Base-by-base conservation (phyloP, 2,329 filamentous ascomycete species). In the Colletotrichum sp. region DNA sequence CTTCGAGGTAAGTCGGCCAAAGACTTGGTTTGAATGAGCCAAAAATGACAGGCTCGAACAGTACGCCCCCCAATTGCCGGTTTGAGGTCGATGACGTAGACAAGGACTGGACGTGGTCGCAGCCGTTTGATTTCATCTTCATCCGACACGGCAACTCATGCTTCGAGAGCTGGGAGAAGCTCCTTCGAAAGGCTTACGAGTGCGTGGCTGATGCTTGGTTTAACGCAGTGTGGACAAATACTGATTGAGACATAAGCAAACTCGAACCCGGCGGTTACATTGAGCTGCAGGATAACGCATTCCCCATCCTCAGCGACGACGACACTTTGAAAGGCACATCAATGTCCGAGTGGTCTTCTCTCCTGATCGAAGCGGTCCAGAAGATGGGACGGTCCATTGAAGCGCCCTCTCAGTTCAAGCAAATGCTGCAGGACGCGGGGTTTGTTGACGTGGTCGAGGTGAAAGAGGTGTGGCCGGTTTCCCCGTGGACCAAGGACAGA, bases 81-180 rank as follows among this genome's bases (percentile, higher is more conserved):
- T 87, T 87, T 60, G 80, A 85, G 74, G 81, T 88, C 69, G 86
- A 87, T 57, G 84, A 86, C 72, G 30, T 81, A 3, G 78, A 83
- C 59, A 44, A 80, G 16, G 78, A 79, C 18, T 81, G 79, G 80
- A 79, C 79, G 6, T 82, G 78, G 77, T 76, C 77, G 2, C 77
- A 81, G 32, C 85, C 87, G 2, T 91, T 91, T 80, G 91, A 93
- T 82, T 90, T 89, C 79, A 90, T 93, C 78, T 91, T 92, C 80
- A 88, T 88, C 7, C 88, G 89, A 59, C 85, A 90, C 77, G 85
- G 92, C 78, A 84, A 88, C 4, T 90, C 91, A 64, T 86, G 87
- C 67, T 88, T 92, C 76, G 82, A 85, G 5, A 90, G 91, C 77
- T 92, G 90, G 81, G 86, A 87, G 39, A 85, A 87, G 39, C 81